Evolutionary conservation across 179 eudicot species (phyloP), one percentile per base, ranked within the genome.

Genomic region (Carnegiea gigantea): DNA sequence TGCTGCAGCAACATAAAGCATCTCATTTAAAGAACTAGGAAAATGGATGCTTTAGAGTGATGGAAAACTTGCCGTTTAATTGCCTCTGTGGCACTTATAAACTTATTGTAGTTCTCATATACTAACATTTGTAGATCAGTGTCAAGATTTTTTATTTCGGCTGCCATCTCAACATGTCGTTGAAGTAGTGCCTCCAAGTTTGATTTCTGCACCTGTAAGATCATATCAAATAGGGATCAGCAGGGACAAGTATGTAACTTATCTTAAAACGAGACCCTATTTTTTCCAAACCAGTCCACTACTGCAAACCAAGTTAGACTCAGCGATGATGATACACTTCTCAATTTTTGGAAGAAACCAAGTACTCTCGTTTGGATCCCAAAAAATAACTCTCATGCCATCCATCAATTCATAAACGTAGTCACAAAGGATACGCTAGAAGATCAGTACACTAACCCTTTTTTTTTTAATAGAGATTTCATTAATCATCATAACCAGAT

Each of bases 91-190:
- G 99, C 99, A 85, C 99, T 96, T 75, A 96, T 95, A 87, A 96
- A 96, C 89, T 94, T 96, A 86, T 96, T 96, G 90, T 96, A 96
- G 83, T 96, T 96, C 79, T 94, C 99, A 88, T 96, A 96, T 73
- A 96, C 99, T 79, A 96, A 85, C 99, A 94, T 96, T 86, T 96
- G 99, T 89, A 94, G 82, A 91, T 96, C 99, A 70, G 99, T 96
- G 85, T 94, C 99, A 80, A 96, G 97, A 88, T 94, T 96, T 82
- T 96, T 96, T 76, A 93, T 94, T 85, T 96, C 99, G 82, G 99
- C 97, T 74, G 99, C 99, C 99, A 96, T 93, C 89, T 96, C 97
- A 70, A 96, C 98, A 86, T 96, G 99, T 75, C 90, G 91, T 86
- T 94, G 97, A 86, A 96, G 99, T 79, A 96, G 86, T 10, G 91